Evolutionary conservation across 2,329 filamentous ascomycete species (phyloP).

Genomic region (Ascochyta pisi): DNA sequence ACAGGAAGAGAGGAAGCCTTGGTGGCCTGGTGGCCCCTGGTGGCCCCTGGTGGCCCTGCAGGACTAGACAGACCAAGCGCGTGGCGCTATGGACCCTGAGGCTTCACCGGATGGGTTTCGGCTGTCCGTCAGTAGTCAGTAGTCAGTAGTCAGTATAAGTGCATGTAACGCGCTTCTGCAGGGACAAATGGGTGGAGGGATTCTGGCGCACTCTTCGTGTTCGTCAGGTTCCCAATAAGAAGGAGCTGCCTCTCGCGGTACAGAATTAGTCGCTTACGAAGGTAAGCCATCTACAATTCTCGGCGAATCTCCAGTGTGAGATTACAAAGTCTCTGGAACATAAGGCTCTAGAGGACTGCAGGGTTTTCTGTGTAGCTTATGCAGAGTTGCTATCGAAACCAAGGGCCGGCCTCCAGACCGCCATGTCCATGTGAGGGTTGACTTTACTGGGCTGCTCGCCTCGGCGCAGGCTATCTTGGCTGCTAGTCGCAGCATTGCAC

Average conservation of each 20-base stretch:
- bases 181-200: constrained; percentile 9
- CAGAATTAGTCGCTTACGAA: too few relatives aligned
- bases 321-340: too few relatives aligned
- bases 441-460: background rate
- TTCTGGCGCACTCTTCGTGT: constrained; percentile 9
- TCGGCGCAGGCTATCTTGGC: background rate
- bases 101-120: constrained; percentile 5
- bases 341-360: too few relatives aligned
- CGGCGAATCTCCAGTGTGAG: too few relatives aligned
- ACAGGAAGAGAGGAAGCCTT: background rate
- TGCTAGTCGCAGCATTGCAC: background rate
- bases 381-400: too few relatives aligned
- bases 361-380: too few relatives aligned
- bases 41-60: constrained; percentile 5
- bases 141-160: too few relatives aligned
- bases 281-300: too few relatives aligned
- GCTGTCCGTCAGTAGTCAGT: background rate
- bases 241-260: background rate
- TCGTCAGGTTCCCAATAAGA: constrained; percentile 1
- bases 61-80: constrained; percentile 4
- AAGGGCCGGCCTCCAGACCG: too few relatives aligned
- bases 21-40: background rate
- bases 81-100: constrained; percentile 4
- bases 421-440: too few relatives aligned
- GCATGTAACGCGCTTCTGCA: constrained; percentile 3